Base-by-base conservation (phyloP, 78 protist species). In the slime mould (Dictyostelium discoideum) region DNA sequence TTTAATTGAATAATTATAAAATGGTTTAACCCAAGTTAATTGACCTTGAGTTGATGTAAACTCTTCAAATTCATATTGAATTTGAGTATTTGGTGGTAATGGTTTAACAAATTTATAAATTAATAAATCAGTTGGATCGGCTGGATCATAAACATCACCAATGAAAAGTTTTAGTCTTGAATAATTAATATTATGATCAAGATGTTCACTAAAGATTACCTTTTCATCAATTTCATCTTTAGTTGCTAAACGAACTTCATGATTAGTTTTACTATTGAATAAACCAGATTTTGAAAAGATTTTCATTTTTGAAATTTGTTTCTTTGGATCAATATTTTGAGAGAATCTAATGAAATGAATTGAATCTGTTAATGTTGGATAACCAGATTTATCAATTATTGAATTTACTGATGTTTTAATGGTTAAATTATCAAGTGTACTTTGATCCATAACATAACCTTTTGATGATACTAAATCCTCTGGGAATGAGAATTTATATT, bases 221-320 rank as follows among this genome's bases (percentile, higher is more conserved):
- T 82, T 69, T 4, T 63, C 39, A 20, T 44, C 93, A 73, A 90
- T 48, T 77, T 90, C 95, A 11, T 80, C 95, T 32, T 42, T 48
- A 2, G 95, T 82, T 40, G 95, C 88, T 73, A 90, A 54, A 90
- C 95, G 95, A 6, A 82, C 13, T 18, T 90, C 86, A 39, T 50
- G 65, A n/a, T 14, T 3, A 0, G 73, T 76, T 26, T 90, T 90
- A 1, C 63, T 22, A 46, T 78, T 65, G 65, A 87, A 87, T 48
- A 87, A 42, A 80, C 88, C 84, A 16, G 42, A n/a, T 22, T 80
- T 29, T 2, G 73, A 37, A 24, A 2, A 32, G 9, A 50, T 16
- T 29, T 90, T 90, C 26, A 90, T 3, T 2, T 65, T 40, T 39
- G 79, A 39, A 13, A 90, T 4, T 20, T 46, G 63, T 14, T 39